Conservation (phyloP, 1,284 basidiomycete genomes). For the Spongiforma sp. region DNA sequence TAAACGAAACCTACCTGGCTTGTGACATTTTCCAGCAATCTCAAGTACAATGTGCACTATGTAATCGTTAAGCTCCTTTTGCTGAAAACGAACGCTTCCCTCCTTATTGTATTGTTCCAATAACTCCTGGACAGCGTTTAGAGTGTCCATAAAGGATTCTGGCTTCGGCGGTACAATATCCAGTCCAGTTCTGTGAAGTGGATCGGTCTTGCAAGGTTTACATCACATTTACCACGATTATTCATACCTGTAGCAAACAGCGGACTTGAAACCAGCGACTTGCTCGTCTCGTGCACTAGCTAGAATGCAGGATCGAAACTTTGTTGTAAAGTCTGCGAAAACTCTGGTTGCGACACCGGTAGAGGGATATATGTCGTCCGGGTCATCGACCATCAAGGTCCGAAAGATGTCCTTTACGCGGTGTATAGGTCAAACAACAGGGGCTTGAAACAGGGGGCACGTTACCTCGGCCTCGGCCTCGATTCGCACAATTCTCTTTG, state of each 20-base stretch:
- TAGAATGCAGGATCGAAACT: slow-evolving; percentile 40
- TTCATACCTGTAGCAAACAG: slow-evolving; percentile 62
- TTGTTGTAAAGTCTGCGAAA: slow-evolving; percentile 40
- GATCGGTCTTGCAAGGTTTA: neutral
- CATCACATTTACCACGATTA: neutral
- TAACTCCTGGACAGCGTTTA: slow-evolving; percentile 37
- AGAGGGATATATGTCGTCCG: slow-evolving; percentile 17
- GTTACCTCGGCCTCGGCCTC: slow-evolving; percentile 71
- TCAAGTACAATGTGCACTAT: slow-evolving; percentile 61
- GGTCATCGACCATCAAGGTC: slow-evolving; percentile 27
- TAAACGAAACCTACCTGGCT: slow-evolving; percentile 54
- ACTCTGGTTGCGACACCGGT: slow-evolving; percentile 27
- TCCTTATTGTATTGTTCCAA: slow-evolving; percentile 37
- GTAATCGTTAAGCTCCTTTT: slow-evolving; percentile 69
- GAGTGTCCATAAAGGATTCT: slow-evolving; percentile 31
- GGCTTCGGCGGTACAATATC: slow-evolving; percentile 44
- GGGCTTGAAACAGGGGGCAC: slow-evolving; percentile 3
- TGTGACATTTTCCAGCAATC: slow-evolving; percentile 54
- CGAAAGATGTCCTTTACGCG: slow-evolving; percentile 41
- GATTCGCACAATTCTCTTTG: slow-evolving; percentile 67
- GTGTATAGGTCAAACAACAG: slow-evolving; percentile 9
- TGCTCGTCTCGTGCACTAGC: slow-evolving; percentile 45
- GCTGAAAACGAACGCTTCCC: slow-evolving; percentile 54
- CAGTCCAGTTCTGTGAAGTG: slow-evolving; percentile 57
- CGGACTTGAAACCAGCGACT: slow-evolving; percentile 77